Evolutionary conservation across 192 early-diverging fungal genomes (phyloP).

Genomic region (Entophlyctis helioformis): DNA sequence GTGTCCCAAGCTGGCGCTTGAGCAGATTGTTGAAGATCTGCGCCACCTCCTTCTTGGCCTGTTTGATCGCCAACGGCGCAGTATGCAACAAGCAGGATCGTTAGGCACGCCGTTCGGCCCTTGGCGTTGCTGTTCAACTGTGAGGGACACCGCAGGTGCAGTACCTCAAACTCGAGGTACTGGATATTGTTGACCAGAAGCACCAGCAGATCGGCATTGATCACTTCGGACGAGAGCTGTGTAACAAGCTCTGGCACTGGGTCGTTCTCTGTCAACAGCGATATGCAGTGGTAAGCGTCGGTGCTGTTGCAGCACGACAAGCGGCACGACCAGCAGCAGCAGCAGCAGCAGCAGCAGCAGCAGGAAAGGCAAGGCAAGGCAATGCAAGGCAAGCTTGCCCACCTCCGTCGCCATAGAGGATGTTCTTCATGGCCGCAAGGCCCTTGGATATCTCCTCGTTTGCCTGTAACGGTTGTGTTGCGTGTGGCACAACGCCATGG

Average conservation of each 20-base stretch:
- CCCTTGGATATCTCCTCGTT: slow-evolving; percentile 97
- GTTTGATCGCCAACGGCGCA: neutral
- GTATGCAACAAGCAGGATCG: neutral
- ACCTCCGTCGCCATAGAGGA: slow-evolving; percentile 92
- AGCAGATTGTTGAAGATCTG: slow-evolving; percentile 97
- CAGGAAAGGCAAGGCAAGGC: no score
- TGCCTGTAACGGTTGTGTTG: no score
- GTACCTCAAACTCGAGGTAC: slow-evolving; percentile 80
- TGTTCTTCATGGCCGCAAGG: slow-evolving; percentile 81
- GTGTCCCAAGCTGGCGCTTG: slow-evolving; percentile 83
- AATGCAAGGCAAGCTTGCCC: slow-evolving; percentile 13
- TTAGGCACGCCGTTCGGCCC: neutral
- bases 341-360: no score
- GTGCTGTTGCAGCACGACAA: no score
- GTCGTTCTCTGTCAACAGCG: slow-evolving; percentile 66
- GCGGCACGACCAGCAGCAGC: no score
- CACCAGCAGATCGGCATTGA: slow-evolving; percentile 81
- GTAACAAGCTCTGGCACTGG: slow-evolving; percentile 83
- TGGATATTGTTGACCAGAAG: slow-evolving; percentile 80
- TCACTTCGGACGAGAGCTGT: slow-evolving; percentile 91
- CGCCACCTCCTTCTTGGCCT: slow-evolving; percentile 94
- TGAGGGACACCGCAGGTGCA: neutral
- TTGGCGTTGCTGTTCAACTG: neutral
- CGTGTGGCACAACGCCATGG: no score
- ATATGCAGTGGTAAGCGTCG: no score